Conservation (phyloP, 139 green algal genomes). For the Auxenochlorella pyrenoidosa region DNA sequence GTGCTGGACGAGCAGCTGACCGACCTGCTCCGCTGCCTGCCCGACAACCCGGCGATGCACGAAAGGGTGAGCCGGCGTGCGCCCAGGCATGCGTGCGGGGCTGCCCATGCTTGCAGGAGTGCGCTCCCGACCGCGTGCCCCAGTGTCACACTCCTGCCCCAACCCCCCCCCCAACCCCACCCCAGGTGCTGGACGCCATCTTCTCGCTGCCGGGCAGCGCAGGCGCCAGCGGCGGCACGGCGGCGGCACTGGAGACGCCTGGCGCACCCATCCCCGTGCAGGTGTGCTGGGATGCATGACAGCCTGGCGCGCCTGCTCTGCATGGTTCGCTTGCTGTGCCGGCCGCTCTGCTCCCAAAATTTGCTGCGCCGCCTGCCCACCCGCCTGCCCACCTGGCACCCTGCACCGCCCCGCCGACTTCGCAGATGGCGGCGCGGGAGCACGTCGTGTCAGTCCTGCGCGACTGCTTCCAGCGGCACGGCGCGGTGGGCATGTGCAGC, state of each 20-base stretch:
- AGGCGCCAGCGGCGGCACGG: background rate
- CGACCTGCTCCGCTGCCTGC: slow-evolving; percentile 85
- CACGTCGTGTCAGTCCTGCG: slow-evolving; percentile 53
- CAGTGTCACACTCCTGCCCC: background rate
- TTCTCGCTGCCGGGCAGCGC: slow-evolving; percentile 59
- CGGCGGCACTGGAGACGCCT: slow-evolving; percentile 24
- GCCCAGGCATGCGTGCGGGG: background rate
- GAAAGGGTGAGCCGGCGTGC: slow-evolving; percentile 47
- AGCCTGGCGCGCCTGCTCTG: background rate
- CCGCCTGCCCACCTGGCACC: background rate
- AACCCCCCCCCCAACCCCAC: background rate
- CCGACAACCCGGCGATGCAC: slow-evolving; percentile 70
- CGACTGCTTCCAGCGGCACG: slow-evolving; percentile 57
- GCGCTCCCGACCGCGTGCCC: too few species aligned
- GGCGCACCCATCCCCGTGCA: slow-evolving; percentile 13
- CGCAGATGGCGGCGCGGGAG: slow-evolving; percentile 52
- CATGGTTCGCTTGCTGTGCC: background rate
- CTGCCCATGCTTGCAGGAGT: background rate
- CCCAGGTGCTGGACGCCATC: slow-evolving; percentile 72
- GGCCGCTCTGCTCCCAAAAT: background rate
- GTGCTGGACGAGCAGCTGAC: slow-evolving; percentile 84
- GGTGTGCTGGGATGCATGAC: background rate
- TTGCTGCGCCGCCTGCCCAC: slow-evolving; percentile 22
- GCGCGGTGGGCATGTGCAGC: slow-evolving; percentile 66
- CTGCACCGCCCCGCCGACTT: background rate